Conservation (phyloP, 768 basidiomycete species). For the Lentinula sp. region DNA sequence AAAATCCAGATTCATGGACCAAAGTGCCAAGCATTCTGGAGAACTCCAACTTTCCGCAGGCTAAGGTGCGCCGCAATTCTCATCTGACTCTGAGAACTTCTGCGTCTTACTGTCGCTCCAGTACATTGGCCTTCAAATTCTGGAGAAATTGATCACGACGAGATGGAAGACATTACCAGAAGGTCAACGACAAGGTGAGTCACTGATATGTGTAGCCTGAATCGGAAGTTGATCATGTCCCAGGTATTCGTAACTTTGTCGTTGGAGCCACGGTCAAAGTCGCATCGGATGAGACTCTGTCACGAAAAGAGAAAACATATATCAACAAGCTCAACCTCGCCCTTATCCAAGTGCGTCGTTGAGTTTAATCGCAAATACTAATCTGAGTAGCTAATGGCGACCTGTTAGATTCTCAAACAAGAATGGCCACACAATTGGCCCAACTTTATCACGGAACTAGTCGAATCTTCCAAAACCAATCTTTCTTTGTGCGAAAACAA, state of each 20-base stretch:
- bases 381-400: not conserved
- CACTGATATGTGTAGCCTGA: not conserved
- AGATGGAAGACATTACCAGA: slow-evolving; percentile 96
- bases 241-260: slow-evolving; percentile 95
- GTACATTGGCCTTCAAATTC: slow-evolving; percentile 96
- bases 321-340: slow-evolving; percentile 96
- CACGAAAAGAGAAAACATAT: slow-evolving; percentile 91
- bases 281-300: slow-evolving; percentile 81
- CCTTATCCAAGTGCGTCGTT: slow-evolving; percentile 72
- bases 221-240: slow-evolving; percentile 1
- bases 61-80: slow-evolving; percentile 48
- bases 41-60: slow-evolving; percentile 75
- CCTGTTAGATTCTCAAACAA: slow-evolving; percentile 87
- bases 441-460: slow-evolving; percentile 93
- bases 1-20: slow-evolving; percentile 95
- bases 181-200: slow-evolving; percentile 81
- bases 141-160: slow-evolving; percentile 91
- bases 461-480: slow-evolving; percentile 95
- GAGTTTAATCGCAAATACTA: not conserved
- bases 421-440: slow-evolving; percentile 99
- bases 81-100: not conserved
- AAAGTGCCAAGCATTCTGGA: slow-evolving; percentile 93
- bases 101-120: slow-evolving; percentile 23
- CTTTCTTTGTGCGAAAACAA: slow-evolving; percentile 98
- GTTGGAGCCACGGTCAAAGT: slow-evolving; percentile 90